These are phyloP conservation scores for Cyclotella distinguenda DNA, from an alignment of 108 stramenopile genomes.

Conservation along the genomic window DNA sequence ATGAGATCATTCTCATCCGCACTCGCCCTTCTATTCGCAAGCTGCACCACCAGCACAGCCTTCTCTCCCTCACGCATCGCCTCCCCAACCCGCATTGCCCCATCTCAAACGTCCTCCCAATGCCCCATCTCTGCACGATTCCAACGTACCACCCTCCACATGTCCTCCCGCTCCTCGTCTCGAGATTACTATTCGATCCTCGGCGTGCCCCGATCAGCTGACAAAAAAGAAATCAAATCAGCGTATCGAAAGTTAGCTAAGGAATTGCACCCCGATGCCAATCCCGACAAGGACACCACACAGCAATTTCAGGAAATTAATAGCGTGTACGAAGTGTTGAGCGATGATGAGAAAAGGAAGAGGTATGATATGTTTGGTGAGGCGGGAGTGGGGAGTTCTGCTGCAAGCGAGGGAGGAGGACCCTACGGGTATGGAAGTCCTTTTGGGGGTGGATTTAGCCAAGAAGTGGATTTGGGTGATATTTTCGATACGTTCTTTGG, in stretches of 20 bases:
- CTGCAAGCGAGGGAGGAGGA: constrained; percentile 51
- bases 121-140: constrained; percentile 4
- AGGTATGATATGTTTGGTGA: constrained; percentile 91
- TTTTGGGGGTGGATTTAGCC: constrained; percentile 75
- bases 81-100: constrained; percentile 3
- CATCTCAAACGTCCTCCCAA: background rate
- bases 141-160: constrained; percentile 56
- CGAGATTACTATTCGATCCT: constrained; percentile 84
- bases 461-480: constrained; percentile 93
- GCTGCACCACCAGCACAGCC: constrained; percentile 22
- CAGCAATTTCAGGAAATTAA: constrained; percentile 78
- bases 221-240: constrained; percentile 75
- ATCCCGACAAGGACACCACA: constrained; percentile 72
- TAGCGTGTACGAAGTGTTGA: constrained; percentile 91
- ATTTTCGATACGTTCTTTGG: constrained; percentile 97
- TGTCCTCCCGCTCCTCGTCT: constrained; percentile 65
- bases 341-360: constrained; percentile 81
- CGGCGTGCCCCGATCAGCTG: constrained; percentile 67
- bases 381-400: constrained; percentile 59
- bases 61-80: constrained; percentile 32
- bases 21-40: constrained; percentile 14
- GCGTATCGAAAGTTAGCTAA: constrained; percentile 85
- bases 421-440: constrained; percentile 56
- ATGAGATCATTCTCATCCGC: constrained; percentile 23
- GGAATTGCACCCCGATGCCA: constrained; percentile 88